Conservation (phyloP, 1,139 yeast genomes). For the Lodderomyces elongisporus region DNA sequence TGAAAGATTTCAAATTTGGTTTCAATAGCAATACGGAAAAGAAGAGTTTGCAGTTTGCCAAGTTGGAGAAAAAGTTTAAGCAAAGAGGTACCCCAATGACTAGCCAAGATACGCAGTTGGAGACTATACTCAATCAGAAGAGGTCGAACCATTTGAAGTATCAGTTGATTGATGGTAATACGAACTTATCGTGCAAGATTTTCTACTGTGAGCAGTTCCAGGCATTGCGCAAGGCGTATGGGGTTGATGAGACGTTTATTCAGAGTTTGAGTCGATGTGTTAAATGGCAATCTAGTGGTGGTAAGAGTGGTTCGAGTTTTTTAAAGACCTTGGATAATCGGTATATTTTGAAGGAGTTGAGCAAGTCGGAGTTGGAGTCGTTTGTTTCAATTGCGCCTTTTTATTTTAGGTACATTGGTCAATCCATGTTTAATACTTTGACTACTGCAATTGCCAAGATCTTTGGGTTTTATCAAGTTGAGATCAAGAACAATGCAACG, state of each 20-base stretch:
- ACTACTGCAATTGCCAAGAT: constrained; percentile 94
- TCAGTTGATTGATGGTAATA: constrained; percentile 82
- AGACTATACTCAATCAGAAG: constrained; percentile 68
- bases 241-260: constrained; percentile 61
- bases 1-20: constrained; percentile 8
- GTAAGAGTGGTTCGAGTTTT: constrained; percentile 93
- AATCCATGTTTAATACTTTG: constrained; percentile 88
- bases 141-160: constrained; percentile 88
- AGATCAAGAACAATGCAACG: constrained; percentile 70
- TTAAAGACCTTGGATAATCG: constrained; percentile 88
- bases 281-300: constrained; percentile 95
- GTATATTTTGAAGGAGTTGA: constrained; percentile 82
- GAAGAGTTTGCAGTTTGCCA: constrained; percentile 35
- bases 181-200: constrained; percentile 83
- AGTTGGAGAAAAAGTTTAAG: constrained; percentile 43
- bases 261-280: constrained; percentile 90
- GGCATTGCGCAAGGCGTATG: constrained; percentile 83
- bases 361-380: constrained; percentile 86
- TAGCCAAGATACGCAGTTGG: constrained; percentile 36
- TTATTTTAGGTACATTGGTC: constrained; percentile 93
- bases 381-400: constrained; percentile 95
- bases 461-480: constrained; percentile 92
- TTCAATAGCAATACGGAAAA: constrained; percentile 26
- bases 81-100: constrained; percentile 14
- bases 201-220: constrained; percentile 96